Evolutionary conservation across 176 grass and related monocot genomes (phyloP).

Genomic region (Poa pratensis): DNA sequence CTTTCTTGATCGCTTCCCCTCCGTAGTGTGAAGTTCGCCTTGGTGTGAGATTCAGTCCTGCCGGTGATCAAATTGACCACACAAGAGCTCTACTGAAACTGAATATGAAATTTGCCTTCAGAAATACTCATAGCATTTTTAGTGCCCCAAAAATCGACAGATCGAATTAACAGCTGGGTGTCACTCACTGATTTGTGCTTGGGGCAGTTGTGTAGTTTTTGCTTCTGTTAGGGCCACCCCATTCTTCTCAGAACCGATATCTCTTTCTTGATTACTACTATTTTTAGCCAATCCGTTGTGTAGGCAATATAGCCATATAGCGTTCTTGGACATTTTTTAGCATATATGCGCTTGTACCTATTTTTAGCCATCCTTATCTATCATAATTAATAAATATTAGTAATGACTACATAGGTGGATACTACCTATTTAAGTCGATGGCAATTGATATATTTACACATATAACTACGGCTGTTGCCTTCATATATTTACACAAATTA

Average conservation of each 20-base stretch:
- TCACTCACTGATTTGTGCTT: neutral
- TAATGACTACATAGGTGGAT: too few species aligned
- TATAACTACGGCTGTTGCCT: too few species aligned
- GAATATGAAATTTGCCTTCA: constrained; percentile 10
- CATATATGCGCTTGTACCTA: neutral
- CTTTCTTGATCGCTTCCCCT: neutral
- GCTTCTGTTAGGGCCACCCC: neutral
- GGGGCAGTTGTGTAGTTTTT: neutral
- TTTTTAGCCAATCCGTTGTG: constrained; percentile 10
- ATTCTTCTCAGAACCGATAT: neutral
- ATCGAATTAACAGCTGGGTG: neutral
- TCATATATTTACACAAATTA: too few species aligned
- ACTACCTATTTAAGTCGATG: too few species aligned
- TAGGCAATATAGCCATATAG: constrained; percentile 1
- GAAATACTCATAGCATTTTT: neutral
- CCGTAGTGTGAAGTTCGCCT: neutral
- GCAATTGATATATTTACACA: too few species aligned
- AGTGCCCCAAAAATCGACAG: neutral
- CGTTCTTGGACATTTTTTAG: neutral
- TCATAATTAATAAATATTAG: neutral
- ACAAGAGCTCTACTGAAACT: neutral
- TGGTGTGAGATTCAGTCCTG: neutral
- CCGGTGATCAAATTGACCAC: constrained; percentile 13
- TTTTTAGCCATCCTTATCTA: neutral
- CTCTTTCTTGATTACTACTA: constrained; percentile 10